Evolutionary conservation across 441 rosid species (phyloP).

Genomic region (Croton laevigatus): DNA sequence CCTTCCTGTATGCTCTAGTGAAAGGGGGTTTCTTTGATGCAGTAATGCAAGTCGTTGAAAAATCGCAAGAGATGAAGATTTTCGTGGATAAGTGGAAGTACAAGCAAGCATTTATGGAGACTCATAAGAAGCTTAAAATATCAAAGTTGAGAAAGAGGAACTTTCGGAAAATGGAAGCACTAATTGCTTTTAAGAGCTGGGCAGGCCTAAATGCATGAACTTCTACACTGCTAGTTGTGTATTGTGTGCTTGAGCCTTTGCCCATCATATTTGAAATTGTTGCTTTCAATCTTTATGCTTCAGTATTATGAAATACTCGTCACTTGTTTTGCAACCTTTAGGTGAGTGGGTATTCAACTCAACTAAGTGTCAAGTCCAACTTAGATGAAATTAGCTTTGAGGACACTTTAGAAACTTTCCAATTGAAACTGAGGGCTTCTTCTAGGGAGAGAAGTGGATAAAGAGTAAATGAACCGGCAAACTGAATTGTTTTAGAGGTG

Average conservation of each 20-base stretch:
- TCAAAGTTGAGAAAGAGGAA: slow-evolving; percentile 79
- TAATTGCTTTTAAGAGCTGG: slow-evolving; percentile 93
- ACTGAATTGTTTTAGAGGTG: neutral
- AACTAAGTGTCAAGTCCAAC: neutral
- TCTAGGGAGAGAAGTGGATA: neutral
- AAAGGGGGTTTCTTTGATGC: slow-evolving; percentile 96
- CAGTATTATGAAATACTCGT: neutral
- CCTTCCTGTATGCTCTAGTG: slow-evolving; percentile 76
- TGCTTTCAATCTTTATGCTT: slow-evolving; percentile 1
- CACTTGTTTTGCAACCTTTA: neutral
- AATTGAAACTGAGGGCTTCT: neutral
- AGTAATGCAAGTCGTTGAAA: slow-evolving; percentile 91
- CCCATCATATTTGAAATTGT: slow-evolving; percentile 6
- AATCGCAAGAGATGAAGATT: slow-evolving; percentile 81
- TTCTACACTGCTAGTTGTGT: neutral
- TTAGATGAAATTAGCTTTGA: neutral
- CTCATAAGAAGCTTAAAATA: slow-evolving; percentile 81
- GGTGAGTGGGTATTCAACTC: neutral
- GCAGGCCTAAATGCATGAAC: slow-evolving; percentile 77
- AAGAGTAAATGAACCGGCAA: neutral
- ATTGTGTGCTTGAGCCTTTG: neutral
- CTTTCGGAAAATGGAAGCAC: slow-evolving; percentile 88
- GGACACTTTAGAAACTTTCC: neutral
- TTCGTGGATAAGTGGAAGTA: slow-evolving; percentile 96
- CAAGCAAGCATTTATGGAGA: slow-evolving; percentile 95